A percentile compares a stretch with the other conserved stretches of the same genome.
Conservation (phyloP, 1,284 basidiomycete species). For the Naganishia liquefaciens region DNA sequence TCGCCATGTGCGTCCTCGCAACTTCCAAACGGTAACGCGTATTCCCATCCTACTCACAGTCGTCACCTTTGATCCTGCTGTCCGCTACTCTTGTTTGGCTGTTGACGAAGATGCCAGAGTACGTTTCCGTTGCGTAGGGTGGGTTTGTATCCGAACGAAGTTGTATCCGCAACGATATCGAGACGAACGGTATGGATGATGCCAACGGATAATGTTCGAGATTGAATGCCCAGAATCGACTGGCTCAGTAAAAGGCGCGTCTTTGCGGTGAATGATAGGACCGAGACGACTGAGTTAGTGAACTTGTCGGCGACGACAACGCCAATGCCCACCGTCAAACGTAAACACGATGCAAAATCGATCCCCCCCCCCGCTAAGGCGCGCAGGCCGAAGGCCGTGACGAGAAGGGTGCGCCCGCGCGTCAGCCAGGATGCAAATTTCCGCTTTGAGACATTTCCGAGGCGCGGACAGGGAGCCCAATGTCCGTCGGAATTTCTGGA, state of each 20-base stretch:
- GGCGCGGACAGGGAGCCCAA: not conserved
- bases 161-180: slow-evolving; percentile 18
- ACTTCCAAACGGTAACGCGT: not conserved
- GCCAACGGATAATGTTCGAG: too few relatives aligned
- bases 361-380: not conserved
- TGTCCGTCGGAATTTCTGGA: slow-evolving; percentile 14
- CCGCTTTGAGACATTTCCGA: not conserved
- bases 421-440: slow-evolving; percentile 7
- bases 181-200: not conserved
- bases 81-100: too few relatives aligned
- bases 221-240: too few relatives aligned
- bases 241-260: too few relatives aligned
- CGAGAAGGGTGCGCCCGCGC: too few relatives aligned
- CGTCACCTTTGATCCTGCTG: not conserved
- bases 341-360: slow-evolving; percentile 7
- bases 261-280: too few relatives aligned
- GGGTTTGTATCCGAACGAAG: slow-evolving; percentile 15
- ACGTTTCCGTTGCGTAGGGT: slow-evolving; percentile 9
- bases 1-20: not conserved
- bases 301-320: not conserved
- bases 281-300: too few relatives aligned
- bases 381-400: too few relatives aligned
- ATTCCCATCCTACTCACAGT: not conserved
- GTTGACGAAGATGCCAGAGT: too few relatives aligned
- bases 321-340: not conserved